Evolutionary conservation across 257 asterid genomes (phyloP), one percentile per base, ranked within the genome.

Genomic region (Coffea eugenioides): DNA sequence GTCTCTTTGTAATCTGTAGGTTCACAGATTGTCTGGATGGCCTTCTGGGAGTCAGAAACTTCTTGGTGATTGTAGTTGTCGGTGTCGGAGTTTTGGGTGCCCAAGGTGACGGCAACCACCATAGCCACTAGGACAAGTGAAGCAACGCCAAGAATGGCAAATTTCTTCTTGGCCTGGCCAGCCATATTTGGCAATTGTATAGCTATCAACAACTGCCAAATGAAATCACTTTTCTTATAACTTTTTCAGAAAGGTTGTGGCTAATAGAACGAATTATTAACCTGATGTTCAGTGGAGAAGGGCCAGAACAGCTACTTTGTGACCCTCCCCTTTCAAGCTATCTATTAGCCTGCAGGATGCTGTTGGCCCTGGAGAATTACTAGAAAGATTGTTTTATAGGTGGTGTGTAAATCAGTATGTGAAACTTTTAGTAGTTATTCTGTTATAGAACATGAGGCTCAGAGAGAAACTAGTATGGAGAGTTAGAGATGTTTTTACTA

Each of bases 1-100:
- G 96, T 74, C 0, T 85, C 64, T 27, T 91, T 86, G 79, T 96
- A 94, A 48, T 88, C 95, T 0, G 99, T 96, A 0, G 92, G 84
- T 6, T 86, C 88, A 79, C 98, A 96, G 1, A 96, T 75, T 78
- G 85, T 82, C 12, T 90, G 39, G 31, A 94, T 82, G 2, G 99
- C 93, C 83, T 93, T 93, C 14, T 75, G 82, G 65, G 96, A 86
- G 1, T 90, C 39, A 5, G 87, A 41, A 0, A 84, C 86, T 13
- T 59, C 74, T 4, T 80, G 76, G 14, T 25, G 52, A 57, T 18
- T 46, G 0, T 45, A 68, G 18, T 20, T 45, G 0, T 82, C 74
- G 0, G 81, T 15, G 0, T 74, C 86, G 0, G 23, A 56, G 0
- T 71, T 79, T 5, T 39, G 74, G 66, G 76, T 71, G 15, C 85